Base-by-base conservation (phyloP, 768 basidiomycete genomes). In the Porpolomopsis calyptriformis region DNA sequence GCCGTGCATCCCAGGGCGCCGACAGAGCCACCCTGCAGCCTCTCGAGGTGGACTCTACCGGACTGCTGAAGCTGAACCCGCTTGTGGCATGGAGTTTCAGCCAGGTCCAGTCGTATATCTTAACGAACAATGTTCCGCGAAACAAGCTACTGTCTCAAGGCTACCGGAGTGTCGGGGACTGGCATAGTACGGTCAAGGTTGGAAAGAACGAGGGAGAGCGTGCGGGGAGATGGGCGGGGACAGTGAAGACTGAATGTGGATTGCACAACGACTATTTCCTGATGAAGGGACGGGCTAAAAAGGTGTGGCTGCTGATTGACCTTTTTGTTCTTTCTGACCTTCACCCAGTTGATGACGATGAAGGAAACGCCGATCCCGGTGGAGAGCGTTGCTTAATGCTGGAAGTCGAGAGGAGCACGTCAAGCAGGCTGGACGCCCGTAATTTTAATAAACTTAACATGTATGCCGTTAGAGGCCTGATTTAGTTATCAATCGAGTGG, bases 131-230 rank as follows among this genome's bases (percentile, higher is more conserved):
- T 37, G 92, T 97, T 1, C 93, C 93, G 2, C 77, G 79, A 50
- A 98, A 99, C 68, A 78, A 75, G 49, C 72, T 99, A 4, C 75
- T 99, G 33, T 79, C 78, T 49, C 79, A 90, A 59, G 96, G 96
- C 2, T 99, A 98, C 69, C 84, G 82, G 55, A 91, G 88, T 58
- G 80, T 99, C 51, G 96, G 96, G 3, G 96, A 99, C 64, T 94
- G 93, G 87, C 96, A 99, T 65, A 93, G 89, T 51, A 99, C 96
- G 0, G 63, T 61, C n/a, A 77, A 77, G 62, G 71, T 72, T 11
- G 72, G 63, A 54, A 81, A 80, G 49, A 81, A 76, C 0, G 76
- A 84, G 34, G 88, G 88, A 49, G 96, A 99, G 65, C 76, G 96
- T 20, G 80, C 84, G 1, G 94, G 94, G 1, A 68, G 96, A 45